phyloP scores from a whole-genome alignment of 2,329 filamentous ascomycete genomes.

The Talaromyces sp. region DNA sequence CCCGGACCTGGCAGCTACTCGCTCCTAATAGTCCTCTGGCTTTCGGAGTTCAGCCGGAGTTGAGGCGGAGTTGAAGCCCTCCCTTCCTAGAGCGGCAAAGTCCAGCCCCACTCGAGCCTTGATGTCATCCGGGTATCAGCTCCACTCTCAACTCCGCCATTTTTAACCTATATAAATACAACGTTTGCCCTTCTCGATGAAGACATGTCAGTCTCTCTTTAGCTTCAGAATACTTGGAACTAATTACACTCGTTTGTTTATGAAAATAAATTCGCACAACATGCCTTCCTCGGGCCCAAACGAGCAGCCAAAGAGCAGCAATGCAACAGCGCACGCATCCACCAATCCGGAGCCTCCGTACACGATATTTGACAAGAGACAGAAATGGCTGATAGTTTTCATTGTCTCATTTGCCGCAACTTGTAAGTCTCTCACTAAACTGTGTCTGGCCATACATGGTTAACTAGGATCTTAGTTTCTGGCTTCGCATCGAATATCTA shows the following conservation, averaged over 20 bases:
- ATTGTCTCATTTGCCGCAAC: constrained; percentile 49
- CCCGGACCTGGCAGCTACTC: too few relatives aligned
- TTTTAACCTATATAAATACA: too few relatives aligned
- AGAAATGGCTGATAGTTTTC: constrained; percentile 45
- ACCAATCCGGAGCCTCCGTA: constrained; percentile 29
- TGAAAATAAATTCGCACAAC: too few relatives aligned
- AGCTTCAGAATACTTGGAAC: too few relatives aligned
- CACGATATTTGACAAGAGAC: constrained; percentile 48
- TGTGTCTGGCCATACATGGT: too few relatives aligned
- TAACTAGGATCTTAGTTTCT: constrained; percentile 23
- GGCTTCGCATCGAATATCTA: constrained; percentile 40
- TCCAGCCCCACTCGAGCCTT: background rate
- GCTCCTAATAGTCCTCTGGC: too few relatives aligned
- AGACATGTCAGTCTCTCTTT: too few relatives aligned
- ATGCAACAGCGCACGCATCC: background rate
- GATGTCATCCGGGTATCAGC: background rate
- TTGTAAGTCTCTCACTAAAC: constrained; percentile 29
- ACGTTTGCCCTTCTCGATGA: too few relatives aligned
- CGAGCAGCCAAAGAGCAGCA: too few relatives aligned
- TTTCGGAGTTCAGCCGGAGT: background rate
- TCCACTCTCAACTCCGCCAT: constrained; percentile 5
- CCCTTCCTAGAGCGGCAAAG: too few relatives aligned
- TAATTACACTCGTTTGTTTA: too few relatives aligned
- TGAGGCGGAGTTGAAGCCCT: background rate
- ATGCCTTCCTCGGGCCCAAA: too few relatives aligned